phyloP scores from a whole-genome alignment of 805 yeast species.

The Wickerhamomyces ciferrii region DNA sequence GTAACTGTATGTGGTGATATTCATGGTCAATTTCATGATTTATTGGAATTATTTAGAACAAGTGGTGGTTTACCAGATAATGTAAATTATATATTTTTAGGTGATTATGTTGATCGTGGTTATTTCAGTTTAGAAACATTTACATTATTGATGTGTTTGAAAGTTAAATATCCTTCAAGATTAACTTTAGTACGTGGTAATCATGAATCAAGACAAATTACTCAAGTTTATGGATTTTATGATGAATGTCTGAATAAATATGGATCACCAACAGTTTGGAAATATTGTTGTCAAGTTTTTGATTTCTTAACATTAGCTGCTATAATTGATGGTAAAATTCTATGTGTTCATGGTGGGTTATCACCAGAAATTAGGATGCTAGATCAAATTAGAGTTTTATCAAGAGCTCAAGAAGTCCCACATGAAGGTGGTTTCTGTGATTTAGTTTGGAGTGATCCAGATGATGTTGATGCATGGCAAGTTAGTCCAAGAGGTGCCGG shows the following conservation, averaged over 20 bases:
- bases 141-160: slow-evolving; percentile 87
- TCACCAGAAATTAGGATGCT: slow-evolving; percentile 97
- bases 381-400: slow-evolving; percentile 90
- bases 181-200: slow-evolving; percentile 95
- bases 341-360: slow-evolving; percentile 96
- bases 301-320: slow-evolving; percentile 94
- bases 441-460: slow-evolving; percentile 97
- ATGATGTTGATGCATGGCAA: slow-evolving; percentile 97
- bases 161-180: slow-evolving; percentile 80
- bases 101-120: slow-evolving; percentile 98
- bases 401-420: slow-evolving; percentile 97
- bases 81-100: slow-evolving; percentile 79
- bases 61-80: slow-evolving; percentile 90
- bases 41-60: slow-evolving; percentile 82
- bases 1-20: slow-evolving; percentile 97
- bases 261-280: slow-evolving; percentile 95
- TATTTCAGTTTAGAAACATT: slow-evolving; percentile 92
- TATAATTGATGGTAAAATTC: slow-evolving; percentile 86
- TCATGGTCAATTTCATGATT: slow-evolving; percentile 96
- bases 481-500: slow-evolving; percentile 98
- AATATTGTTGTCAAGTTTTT: slow-evolving; percentile 93
- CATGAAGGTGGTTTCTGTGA: slow-evolving; percentile 99
- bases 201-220: slow-evolving; percentile 94
- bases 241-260: slow-evolving; percentile 92
- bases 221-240: slow-evolving; percentile 98